Conservation (phyloP, 805 yeast genomes). For the Cyberlindnera maritima region DNA sequence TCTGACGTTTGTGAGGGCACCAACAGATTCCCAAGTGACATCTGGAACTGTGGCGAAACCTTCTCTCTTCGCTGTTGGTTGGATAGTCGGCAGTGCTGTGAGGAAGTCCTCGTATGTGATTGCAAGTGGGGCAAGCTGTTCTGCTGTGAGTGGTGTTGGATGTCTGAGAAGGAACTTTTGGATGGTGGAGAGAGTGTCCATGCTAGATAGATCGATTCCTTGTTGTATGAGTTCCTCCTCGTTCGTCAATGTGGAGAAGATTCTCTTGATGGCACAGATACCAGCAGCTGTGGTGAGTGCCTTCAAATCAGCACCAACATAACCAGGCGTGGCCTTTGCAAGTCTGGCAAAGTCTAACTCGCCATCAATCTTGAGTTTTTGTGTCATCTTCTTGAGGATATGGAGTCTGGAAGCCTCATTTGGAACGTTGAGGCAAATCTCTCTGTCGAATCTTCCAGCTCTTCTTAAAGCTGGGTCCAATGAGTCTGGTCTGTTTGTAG, state of each 20-base stretch:
- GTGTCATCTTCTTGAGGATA: constrained; percentile 74
- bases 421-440: constrained; percentile 93
- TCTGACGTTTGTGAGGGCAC: constrained; percentile 78
- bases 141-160: constrained; percentile 75
- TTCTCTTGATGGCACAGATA: constrained; percentile 87
- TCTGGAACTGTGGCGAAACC: constrained; percentile 99
- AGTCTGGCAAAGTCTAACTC: constrained; percentile 65
- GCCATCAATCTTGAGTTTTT: constrained; percentile 62
- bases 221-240: constrained; percentile 33
- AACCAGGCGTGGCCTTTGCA: constrained; percentile 95
- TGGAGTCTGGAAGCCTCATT: constrained; percentile 76
- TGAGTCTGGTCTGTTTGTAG: constrained; percentile 95
- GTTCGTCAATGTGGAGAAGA: constrained; percentile 53
- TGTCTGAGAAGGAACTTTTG: constrained; percentile 69
- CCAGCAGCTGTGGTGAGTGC: constrained; percentile 96
- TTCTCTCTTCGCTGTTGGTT: constrained; percentile 96
- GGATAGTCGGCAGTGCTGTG: constrained; percentile 85
- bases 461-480: constrained; percentile 92
- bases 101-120: constrained; percentile 80
- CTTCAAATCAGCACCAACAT: constrained; percentile 95
- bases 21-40: constrained; percentile 93
- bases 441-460: constrained; percentile 96
- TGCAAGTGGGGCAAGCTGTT: constrained; percentile 71
- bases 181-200: constrained; percentile 52
- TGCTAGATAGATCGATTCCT: constrained; percentile 19